Evolutionary conservation across 768 basidiomycete genomes (phyloP).

Genomic region (Tricholoma saponaceum): DNA sequence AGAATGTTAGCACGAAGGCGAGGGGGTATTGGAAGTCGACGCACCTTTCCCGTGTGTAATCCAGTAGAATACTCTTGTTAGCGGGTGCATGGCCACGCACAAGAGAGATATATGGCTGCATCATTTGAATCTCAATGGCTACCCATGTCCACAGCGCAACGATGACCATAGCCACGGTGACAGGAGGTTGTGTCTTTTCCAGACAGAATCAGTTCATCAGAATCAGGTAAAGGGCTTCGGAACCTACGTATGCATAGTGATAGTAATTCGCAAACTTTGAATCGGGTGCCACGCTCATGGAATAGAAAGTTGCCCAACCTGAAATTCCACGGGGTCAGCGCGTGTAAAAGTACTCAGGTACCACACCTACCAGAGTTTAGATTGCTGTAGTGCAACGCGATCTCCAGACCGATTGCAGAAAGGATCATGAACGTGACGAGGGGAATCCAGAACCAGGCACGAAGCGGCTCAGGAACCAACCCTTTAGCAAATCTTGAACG

Average conservation of each 20-base stretch:
- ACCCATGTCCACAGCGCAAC: conserved; percentile 55
- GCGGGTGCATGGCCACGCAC: conserved; percentile 52
- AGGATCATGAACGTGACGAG: conserved; percentile 33
- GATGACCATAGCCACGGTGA: conserved; percentile 44
- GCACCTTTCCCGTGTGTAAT: conserved; percentile 52
- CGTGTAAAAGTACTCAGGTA: conserved; percentile 10
- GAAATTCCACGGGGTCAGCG: conserved; percentile 37
- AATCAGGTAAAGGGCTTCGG: neutral
- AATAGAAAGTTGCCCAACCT: neutral
- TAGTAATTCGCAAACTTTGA: neutral
- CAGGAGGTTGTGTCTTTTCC: conserved; percentile 47
- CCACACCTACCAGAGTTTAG: conserved; percentile 36
- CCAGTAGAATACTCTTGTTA: conserved; percentile 46
- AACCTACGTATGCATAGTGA: conserved; percentile 42
- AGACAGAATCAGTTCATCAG: neutral
- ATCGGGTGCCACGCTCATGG: neutral
- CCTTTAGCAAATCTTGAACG: conserved; percentile 1
- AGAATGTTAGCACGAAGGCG: neutral
- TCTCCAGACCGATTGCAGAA: conserved; percentile 41
- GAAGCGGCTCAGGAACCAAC: conserved; percentile 44
- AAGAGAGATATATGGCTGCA: conserved; percentile 60
- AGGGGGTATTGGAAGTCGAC: conserved; percentile 7
- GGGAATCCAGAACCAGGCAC: conserved; percentile 42
- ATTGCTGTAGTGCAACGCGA: conserved; percentile 42
- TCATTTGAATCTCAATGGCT: conserved; percentile 52